Conservation (phyloP, 805 yeast genomes). For the Hanseniaspora valbyensis region DNA sequence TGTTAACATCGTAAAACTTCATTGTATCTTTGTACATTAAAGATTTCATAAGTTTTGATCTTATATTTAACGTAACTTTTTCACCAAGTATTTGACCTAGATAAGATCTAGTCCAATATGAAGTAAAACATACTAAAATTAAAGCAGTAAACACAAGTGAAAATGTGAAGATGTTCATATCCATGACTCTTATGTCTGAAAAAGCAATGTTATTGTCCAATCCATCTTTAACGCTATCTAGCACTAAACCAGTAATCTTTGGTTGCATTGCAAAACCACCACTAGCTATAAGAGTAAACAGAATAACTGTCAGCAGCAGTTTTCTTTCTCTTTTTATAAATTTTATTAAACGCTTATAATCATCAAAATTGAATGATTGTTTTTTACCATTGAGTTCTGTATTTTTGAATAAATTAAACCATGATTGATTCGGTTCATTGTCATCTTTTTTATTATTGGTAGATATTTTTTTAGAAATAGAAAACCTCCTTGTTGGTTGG, state of each 20-base stretch:
- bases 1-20: slow-evolving; percentile 84
- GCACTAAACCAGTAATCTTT: slow-evolving; percentile 43
- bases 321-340: slow-evolving; percentile 13
- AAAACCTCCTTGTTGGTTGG: not conserved
- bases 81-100: slow-evolving; percentile 54
- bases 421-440: slow-evolving; percentile 12
- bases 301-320: slow-evolving; percentile 6
- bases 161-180: slow-evolving; percentile 4
- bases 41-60: slow-evolving; percentile 65
- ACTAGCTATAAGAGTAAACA: slow-evolving; percentile 12
- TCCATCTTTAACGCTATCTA: slow-evolving; percentile 28
- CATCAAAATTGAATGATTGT: slow-evolving; percentile 12
- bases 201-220: slow-evolving; percentile 8
- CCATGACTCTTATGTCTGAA: slow-evolving; percentile 3
- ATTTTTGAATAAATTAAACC: slow-evolving; percentile 13
- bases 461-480: not conserved
- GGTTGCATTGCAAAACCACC: slow-evolving; percentile 22
- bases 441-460: slow-evolving; percentile 3
- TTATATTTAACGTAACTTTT: slow-evolving; percentile 62
- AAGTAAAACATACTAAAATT: slow-evolving; percentile 46
- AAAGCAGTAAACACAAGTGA: slow-evolving; percentile 14
- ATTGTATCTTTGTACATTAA: slow-evolving; percentile 72
- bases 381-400: slow-evolving; percentile 6
- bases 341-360: slow-evolving; percentile 6
- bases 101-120: slow-evolving; percentile 71